A percentile compares a stretch with the other conserved stretches of the same genome.
Evolutionary conservation across 441 rosid genomes (phyloP).

Genomic region (Omphalea diandra): DNA sequence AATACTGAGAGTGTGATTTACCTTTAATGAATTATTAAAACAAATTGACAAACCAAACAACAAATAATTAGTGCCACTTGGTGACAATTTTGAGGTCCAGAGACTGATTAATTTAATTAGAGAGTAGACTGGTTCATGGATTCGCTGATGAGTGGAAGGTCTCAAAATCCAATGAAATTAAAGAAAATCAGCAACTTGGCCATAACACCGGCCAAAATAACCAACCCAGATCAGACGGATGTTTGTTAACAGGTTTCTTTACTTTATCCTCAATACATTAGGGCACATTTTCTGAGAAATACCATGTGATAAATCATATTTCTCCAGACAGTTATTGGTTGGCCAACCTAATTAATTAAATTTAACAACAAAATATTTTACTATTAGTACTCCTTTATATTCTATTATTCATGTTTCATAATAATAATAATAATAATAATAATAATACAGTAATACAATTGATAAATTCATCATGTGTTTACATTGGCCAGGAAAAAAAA

Average conservation of each 20-base stretch:
- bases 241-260: slow-evolving; percentile 40
- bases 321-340: too few species aligned
- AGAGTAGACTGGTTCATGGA: slow-evolving; percentile 7
- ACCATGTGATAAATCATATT: slow-evolving; percentile 39
- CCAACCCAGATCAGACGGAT: slow-evolving; percentile 65
- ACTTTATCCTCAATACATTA: slow-evolving; percentile 23
- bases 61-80: too few species aligned
- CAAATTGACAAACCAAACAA: too few species aligned
- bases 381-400: too few species aligned
- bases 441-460: background rate
- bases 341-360: background rate
- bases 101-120: background rate
- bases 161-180: slow-evolving; percentile 22
- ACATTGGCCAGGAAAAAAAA: too few species aligned
- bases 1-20: too few species aligned
- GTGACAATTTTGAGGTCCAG: too few species aligned
- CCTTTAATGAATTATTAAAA: too few species aligned
- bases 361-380: background rate
- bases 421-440: too few species aligned
- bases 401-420: too few species aligned
- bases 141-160: slow-evolving; percentile 23
- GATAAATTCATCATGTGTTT: too few species aligned
- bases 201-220: slow-evolving; percentile 49
- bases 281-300: slow-evolving; percentile 44
- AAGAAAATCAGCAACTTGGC: slow-evolving; percentile 24